Conservation (phyloP, 2,329 filamentous ascomycete genomes). For the Nothophoma quercina region DNA sequence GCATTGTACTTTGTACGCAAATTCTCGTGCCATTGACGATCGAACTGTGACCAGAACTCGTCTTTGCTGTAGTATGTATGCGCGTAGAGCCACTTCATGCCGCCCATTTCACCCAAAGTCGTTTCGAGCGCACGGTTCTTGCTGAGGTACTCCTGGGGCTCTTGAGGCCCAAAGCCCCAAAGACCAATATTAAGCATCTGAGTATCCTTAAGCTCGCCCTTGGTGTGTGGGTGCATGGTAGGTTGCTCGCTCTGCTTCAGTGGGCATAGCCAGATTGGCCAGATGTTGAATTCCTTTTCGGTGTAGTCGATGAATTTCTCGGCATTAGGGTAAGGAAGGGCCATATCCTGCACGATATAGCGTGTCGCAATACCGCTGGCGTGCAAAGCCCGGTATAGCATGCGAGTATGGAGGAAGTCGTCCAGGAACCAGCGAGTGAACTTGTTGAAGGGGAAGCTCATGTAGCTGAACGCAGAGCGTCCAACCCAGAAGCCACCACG, state of each 20-base stretch:
- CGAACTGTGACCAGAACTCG: slow-evolving; percentile 73
- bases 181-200: slow-evolving; percentile 67
- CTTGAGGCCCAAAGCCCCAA: slow-evolving; percentile 75
- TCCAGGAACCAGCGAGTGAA: slow-evolving; percentile 69
- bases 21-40: slow-evolving; percentile 65
- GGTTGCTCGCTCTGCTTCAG: slow-evolving; percentile 47
- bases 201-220: slow-evolving; percentile 34
- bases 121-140: slow-evolving; percentile 68
- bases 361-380: slow-evolving; percentile 66
- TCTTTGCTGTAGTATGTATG: slow-evolving; percentile 72
- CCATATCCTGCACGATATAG: slow-evolving; percentile 72
- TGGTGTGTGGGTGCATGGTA: slow-evolving; percentile 46
- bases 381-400: slow-evolving; percentile 72
- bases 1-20: slow-evolving; percentile 68
- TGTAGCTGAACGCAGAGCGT: slow-evolving; percentile 69
- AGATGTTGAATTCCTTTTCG: slow-evolving; percentile 51
- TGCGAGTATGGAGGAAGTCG: slow-evolving; percentile 67
- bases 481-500: slow-evolving; percentile 74
- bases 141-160: slow-evolving; percentile 53
- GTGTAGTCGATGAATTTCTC: slow-evolving; percentile 55
- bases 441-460: slow-evolving; percentile 69
- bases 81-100: slow-evolving; percentile 75
- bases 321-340: slow-evolving; percentile 53
- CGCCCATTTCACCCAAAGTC: slow-evolving; percentile 65
- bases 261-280: slow-evolving; percentile 60